phyloP scores from a whole-genome alignment of 2,329 filamentous ascomycete species.

The Volutella citrinella region DNA sequence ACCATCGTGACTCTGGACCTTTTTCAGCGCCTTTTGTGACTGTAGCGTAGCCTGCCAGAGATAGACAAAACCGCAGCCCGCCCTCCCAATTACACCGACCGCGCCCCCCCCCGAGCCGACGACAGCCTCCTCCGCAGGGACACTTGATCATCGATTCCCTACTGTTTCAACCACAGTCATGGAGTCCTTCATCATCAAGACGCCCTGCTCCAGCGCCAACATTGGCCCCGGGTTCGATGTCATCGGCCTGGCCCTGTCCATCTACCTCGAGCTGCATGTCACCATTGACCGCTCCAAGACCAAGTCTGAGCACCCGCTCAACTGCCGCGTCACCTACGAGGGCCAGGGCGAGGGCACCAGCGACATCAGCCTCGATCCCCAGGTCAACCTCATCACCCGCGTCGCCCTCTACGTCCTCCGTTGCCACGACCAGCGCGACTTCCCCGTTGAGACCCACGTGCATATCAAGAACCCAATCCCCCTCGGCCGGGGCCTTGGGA shows the following conservation, averaged over 20 bases:
- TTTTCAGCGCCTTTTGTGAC: too few relatives aligned
- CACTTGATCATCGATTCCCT: too few relatives aligned
- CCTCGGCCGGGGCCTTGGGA: conserved; percentile 87
- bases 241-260: conserved; percentile 88
- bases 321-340: conserved; percentile 90
- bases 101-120: too few relatives aligned
- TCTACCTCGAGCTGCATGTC: conserved; percentile 88
- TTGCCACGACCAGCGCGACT: conserved; percentile 82
- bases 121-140: too few relatives aligned
- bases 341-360: conserved; percentile 68
- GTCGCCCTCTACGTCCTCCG: conserved; percentile 92
- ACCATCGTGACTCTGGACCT: too few relatives aligned
- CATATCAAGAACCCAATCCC: conserved; percentile 97
- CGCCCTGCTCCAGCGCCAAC: conserved; percentile 94
- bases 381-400: conserved; percentile 88
- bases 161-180: conserved; percentile 34
- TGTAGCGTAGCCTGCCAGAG: too few relatives aligned
- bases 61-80: too few relatives aligned
- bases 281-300: conserved; percentile 62
- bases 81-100: too few relatives aligned
- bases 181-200: conserved; percentile 69
- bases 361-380: conserved; percentile 78
- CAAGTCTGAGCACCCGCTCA: conserved; percentile 61
- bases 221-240: conserved; percentile 98
- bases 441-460: conserved; percentile 82